These are phyloP conservation scores for Echinosophora koreensis DNA, from an alignment of 306 rosid species.

Conservation along the genomic window DNA sequence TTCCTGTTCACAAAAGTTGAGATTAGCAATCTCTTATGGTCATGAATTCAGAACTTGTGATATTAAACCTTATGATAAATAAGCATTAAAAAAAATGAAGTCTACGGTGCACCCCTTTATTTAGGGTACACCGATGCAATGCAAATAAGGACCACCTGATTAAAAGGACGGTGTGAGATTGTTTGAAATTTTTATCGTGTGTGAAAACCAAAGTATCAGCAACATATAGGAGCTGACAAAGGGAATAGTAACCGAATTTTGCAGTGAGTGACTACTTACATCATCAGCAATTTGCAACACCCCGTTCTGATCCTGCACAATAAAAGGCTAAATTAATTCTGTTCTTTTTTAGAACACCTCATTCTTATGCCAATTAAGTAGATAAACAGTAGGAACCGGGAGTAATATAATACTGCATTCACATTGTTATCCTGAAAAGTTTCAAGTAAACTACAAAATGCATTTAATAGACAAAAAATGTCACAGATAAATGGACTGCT, in stretches of 20 bases:
- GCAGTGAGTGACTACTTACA: conserved; percentile 61
- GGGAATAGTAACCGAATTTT: conserved; percentile 11
- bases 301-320: conserved; percentile 79
- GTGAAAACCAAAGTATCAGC: conserved; percentile 1
- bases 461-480: conserved; percentile 9
- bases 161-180: conserved; percentile 3
- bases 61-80: conserved; percentile 12
- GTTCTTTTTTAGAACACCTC: conserved; percentile 31
- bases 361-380: conserved; percentile 9
- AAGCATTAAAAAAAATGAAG: not conserved
- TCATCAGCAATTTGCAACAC: conserved; percentile 85
- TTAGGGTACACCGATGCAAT: conserved; percentile 1
- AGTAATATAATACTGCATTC: conserved; percentile 22
- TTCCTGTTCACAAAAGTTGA: conserved; percentile 68
- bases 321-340: conserved; percentile 37
- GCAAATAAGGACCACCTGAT: conserved; percentile 7
- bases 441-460: conserved; percentile 35
- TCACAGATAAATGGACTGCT: conserved; percentile 7
- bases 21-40: conserved; percentile 36
- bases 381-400: not conserved
- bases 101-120: not conserved
- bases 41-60: conserved; percentile 28
- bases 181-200: conserved; percentile 3
- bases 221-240: conserved; percentile 21
- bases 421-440: conserved; percentile 20